Evolutionary conservation across 495 filamentous ascomycete genomes (phyloP).

Genomic region (Podospora comata): DNA sequence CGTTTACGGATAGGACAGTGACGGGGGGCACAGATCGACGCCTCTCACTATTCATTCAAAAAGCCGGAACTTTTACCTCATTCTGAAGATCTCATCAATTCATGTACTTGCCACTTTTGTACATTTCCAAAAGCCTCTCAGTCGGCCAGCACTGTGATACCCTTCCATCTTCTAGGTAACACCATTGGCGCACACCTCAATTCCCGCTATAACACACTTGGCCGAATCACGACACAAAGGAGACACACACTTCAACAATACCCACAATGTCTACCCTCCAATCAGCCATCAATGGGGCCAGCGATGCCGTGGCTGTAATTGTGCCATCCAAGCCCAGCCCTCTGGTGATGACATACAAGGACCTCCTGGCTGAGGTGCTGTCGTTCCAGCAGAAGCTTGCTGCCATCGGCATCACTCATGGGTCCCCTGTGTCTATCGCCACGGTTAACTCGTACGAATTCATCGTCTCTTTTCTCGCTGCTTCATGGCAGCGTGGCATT

Average conservation of each 20-base stretch:
- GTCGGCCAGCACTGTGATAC: conserved; percentile 13
- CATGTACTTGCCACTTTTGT: neutral
- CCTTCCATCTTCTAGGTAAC: neutral
- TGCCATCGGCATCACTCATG: conserved; percentile 59
- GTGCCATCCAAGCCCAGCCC: conserved; percentile 58
- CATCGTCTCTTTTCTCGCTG: conserved; percentile 74
- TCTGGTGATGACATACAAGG: conserved; percentile 59
- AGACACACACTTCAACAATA: conserved; percentile 20
- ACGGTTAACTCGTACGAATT: conserved; percentile 79
- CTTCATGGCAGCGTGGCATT: conserved; percentile 71
- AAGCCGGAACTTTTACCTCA: neutral
- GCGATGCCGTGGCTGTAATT: conserved; percentile 56
- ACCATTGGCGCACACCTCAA: conserved; percentile 4
- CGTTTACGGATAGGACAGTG: neutral
- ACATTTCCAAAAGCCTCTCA: neutral
- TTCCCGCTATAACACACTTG: neutral
- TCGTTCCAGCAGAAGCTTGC: conserved; percentile 72
- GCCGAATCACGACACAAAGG: neutral
- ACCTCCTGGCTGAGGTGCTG: conserved; percentile 58
- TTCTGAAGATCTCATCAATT: neutral
- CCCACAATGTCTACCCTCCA: conserved; percentile 37
- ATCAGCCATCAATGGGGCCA: conserved; percentile 41
- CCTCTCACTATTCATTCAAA: neutral
- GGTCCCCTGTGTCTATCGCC: conserved; percentile 69
- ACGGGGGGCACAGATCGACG: neutral